Conservation (phyloP, 495 filamentous ascomycete genomes). For the Lepraria neglecta region DNA sequence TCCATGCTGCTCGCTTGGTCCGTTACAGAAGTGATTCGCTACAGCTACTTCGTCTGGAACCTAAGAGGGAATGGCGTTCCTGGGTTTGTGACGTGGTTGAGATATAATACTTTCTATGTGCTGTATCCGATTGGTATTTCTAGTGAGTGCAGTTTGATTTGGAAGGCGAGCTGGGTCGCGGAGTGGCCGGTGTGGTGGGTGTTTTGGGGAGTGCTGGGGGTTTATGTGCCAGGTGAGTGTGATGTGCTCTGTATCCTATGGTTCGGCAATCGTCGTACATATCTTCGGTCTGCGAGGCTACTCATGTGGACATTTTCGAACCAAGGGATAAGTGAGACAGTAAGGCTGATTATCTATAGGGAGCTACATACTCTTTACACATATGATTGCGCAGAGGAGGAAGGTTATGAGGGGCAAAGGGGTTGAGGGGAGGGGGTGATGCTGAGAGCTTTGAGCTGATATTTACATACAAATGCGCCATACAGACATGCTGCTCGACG, state of each 20-base stretch:
- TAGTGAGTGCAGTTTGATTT: slow-evolving; percentile 76
- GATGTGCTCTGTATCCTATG: not conserved
- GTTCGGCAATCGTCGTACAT: too few species aligned
- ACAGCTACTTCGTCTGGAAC: slow-evolving; percentile 76
- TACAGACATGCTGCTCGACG: not conserved
- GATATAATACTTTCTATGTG: slow-evolving; percentile 89
- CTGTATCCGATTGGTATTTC: slow-evolving; percentile 87
- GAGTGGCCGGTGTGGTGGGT: slow-evolving; percentile 43
- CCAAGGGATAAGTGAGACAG: not conserved
- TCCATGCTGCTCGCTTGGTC: slow-evolving; percentile 78
- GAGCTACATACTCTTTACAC: slow-evolving; percentile 78
- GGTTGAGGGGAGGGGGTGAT: slow-evolving; percentile 19
- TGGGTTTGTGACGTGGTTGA: slow-evolving; percentile 65
- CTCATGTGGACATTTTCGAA: too few species aligned
- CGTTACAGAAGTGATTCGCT: slow-evolving; percentile 80
- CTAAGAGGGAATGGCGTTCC: slow-evolving; percentile 56
- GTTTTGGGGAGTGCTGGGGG: slow-evolving; percentile 57
- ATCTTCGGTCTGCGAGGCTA: too few species aligned
- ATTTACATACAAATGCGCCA: not conserved
- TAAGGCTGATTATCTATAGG: slow-evolving; percentile 45
- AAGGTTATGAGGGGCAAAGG: slow-evolving; percentile 61
- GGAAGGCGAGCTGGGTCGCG: slow-evolving; percentile 56
- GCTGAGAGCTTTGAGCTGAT: not conserved
- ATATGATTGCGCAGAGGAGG: slow-evolving; percentile 86
- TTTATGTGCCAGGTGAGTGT: slow-evolving; percentile 81